Percentiles rank a stretch among this genome's conserved stretches.
phyloP scores from a whole-genome alignment of 495 filamentous ascomycete genomes.

The Penicillium coffeae region DNA sequence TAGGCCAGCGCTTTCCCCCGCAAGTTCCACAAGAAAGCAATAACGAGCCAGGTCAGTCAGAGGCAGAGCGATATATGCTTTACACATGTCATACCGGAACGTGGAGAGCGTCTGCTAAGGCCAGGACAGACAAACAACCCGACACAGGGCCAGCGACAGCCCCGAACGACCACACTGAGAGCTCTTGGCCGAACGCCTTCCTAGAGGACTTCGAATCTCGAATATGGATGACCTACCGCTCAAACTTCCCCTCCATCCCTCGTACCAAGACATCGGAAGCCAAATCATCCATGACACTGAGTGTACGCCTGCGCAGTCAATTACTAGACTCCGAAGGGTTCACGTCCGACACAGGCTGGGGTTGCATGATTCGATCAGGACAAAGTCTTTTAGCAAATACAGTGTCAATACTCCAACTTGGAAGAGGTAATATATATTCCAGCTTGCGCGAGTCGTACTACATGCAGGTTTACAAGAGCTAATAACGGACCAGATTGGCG shows the following conservation, averaged over 20 bases:
- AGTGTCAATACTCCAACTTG: constrained; percentile 63
- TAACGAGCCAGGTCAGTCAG: constrained; percentile 20
- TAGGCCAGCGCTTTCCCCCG: constrained; percentile 69
- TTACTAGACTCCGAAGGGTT: constrained; percentile 79
- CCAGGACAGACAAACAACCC: background rate
- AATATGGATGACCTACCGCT: constrained; percentile 97
- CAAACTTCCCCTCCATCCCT: constrained; percentile 79
- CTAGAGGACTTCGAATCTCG: constrained; percentile 88
- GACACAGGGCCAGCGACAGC: background rate
- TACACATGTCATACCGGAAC: background rate
- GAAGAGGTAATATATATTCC: constrained; percentile 59
- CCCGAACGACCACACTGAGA: background rate
- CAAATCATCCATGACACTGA: constrained; percentile 70
- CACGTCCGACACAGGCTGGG: constrained; percentile 93
- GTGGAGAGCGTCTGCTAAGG: background rate
- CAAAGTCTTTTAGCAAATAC: constrained; percentile 91
- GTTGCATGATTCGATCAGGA: constrained; percentile 97
- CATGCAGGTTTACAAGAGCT: background rate
- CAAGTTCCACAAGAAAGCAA: background rate
- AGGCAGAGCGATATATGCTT: background rate
- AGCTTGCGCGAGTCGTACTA: constrained; percentile 60
- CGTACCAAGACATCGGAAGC: constrained; percentile 68
- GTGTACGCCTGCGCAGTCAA: constrained; percentile 78
- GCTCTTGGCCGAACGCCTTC: constrained; percentile 75
- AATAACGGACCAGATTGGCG: constrained; percentile 68